Conservation (phyloP, 108 stramenopile species). For the Cyclostephanos tholiformis region DNA sequence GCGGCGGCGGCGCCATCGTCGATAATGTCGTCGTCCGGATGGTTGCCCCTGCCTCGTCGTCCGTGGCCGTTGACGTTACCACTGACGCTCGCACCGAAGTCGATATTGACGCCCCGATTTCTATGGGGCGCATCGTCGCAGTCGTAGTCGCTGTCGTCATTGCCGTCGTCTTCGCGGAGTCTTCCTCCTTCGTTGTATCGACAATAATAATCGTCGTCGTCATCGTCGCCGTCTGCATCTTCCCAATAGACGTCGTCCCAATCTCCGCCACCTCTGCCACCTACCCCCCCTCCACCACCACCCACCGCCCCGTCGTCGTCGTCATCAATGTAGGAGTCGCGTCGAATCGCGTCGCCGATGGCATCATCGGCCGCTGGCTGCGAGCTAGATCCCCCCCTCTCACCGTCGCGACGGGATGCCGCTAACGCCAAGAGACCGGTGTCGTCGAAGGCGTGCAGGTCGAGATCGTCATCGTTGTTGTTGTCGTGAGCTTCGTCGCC, state of each 20-base stretch:
- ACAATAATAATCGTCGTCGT: conserved; percentile 7
- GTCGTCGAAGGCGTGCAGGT: conserved; percentile 41
- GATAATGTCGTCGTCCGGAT: conserved; percentile 8
- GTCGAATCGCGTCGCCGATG: conserved; percentile 1
- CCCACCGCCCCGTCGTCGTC: neutral
- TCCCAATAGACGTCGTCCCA: conserved; percentile 52
- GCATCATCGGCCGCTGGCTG: neutral
- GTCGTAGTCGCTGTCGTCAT: conserved; percentile 6
- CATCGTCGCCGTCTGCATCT: conserved; percentile 37
- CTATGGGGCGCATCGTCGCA: conserved; percentile 11
- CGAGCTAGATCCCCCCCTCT: neutral
- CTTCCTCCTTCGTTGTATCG: neutral
- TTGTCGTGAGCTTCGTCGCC: conserved; percentile 16
- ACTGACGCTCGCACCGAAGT: conserved; percentile 18
- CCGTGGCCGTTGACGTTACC: neutral
- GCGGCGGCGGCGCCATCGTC: too few relatives aligned
- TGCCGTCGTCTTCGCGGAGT: neutral
- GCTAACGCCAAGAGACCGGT: conserved; percentile 38
- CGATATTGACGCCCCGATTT: conserved; percentile 27
- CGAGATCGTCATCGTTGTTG: conserved; percentile 20
- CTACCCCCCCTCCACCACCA: conserved; percentile 1
- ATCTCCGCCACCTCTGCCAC: conserved; percentile 11
- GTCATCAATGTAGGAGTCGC: neutral
- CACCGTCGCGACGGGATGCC: conserved; percentile 13
- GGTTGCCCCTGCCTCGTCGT: conserved; percentile 5